Evolutionary conservation across 768 basidiomycete species (phyloP).

Genomic region (Lactarius hatsudake): DNA sequence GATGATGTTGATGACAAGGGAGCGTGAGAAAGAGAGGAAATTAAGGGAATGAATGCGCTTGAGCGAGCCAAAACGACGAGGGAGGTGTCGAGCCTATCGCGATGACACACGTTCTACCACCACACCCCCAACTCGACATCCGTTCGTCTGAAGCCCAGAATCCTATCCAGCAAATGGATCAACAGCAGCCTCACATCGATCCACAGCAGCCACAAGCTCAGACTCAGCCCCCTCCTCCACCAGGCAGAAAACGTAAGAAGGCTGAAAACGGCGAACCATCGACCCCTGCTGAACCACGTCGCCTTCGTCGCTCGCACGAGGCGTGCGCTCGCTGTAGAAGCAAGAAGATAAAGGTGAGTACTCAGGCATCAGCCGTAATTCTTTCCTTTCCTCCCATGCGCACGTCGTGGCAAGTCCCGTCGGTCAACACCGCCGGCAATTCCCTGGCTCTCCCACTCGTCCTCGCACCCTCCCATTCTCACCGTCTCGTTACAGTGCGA

Average conservation of each 20-base stretch:
- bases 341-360: conserved; percentile 91
- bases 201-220: conserved; percentile 45
- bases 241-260: conserved; percentile 54
- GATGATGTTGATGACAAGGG: neutral
- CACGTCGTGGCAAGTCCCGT: conserved; percentile 39
- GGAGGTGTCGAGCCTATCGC: conserved; percentile 25
- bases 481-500: conserved; percentile 60
- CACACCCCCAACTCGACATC: conserved; percentile 43
- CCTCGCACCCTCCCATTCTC: conserved; percentile 34
- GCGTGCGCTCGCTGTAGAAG: conserved; percentile 91
- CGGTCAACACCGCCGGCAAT: conserved; percentile 76
- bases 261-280: conserved; percentile 55
- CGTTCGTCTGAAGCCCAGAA: conserved; percentile 54
- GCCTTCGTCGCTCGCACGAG: conserved; percentile 85
- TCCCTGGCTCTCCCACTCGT: conserved; percentile 55
- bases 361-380: conserved; percentile 42
- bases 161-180: conserved; percentile 65
- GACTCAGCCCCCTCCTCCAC: conserved; percentile 36
- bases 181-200: conserved; percentile 39
- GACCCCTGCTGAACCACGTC: conserved; percentile 66
- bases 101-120: conserved; percentile 51
- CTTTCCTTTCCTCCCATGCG: conserved; percentile 18
- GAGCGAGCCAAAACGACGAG: conserved; percentile 24
- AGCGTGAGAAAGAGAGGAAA: conserved; percentile 23
- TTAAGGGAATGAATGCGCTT: conserved; percentile 12